A percentile compares a stretch with the other conserved stretches of the same genome.
Evolutionary conservation across 805 yeast species (phyloP).

Genomic region (Cyberlindnera euphorbiae): DNA sequence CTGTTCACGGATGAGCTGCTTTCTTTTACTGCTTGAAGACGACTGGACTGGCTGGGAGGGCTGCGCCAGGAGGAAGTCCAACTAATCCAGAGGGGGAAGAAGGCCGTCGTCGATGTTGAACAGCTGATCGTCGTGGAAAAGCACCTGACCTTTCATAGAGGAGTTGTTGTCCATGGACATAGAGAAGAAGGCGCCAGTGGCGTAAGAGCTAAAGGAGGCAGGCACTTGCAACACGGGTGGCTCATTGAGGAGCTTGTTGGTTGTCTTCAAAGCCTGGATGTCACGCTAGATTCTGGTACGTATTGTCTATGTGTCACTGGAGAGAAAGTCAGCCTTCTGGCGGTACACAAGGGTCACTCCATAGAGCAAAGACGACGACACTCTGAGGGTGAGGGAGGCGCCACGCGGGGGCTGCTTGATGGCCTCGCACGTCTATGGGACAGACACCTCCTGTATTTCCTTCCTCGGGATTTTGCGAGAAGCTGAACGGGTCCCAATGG

Average conservation of each 20-base stretch:
- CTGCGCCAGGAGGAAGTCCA: constrained; percentile 24
- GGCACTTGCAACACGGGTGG: constrained; percentile 9
- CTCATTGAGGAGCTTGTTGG: constrained; percentile 6
- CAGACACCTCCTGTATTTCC: constrained; percentile 34
- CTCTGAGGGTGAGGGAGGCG: constrained; percentile 25
- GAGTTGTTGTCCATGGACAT: no score
- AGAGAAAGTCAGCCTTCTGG: constrained; percentile 43
- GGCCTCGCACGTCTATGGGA: constrained; percentile 38
- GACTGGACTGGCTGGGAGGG: no score
- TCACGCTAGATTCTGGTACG: constrained; percentile 25
- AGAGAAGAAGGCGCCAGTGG: background rate
- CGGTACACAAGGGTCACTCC: constrained; percentile 44
- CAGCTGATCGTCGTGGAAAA: constrained; percentile 34
- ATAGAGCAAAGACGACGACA: constrained; percentile 38
- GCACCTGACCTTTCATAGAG: constrained; percentile 12
- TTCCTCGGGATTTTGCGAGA: constrained; percentile 28
- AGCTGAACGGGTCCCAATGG: constrained; percentile 34
- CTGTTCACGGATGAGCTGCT: constrained; percentile 9
- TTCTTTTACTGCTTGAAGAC: no score
- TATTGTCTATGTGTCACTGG: constrained; percentile 22
- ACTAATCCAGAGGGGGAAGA: constrained; percentile 21
- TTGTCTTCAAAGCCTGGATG: constrained; percentile 6
- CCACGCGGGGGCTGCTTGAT: constrained; percentile 22
- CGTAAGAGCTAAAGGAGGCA: background rate
- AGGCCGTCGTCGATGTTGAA: constrained; percentile 32